A percentile compares a stretch with the other conserved stretches of the same genome.
Evolutionary conservation across 352 stramenopile genomes (phyloP).

Genomic region (Phytopythium mirpurense): DNA sequence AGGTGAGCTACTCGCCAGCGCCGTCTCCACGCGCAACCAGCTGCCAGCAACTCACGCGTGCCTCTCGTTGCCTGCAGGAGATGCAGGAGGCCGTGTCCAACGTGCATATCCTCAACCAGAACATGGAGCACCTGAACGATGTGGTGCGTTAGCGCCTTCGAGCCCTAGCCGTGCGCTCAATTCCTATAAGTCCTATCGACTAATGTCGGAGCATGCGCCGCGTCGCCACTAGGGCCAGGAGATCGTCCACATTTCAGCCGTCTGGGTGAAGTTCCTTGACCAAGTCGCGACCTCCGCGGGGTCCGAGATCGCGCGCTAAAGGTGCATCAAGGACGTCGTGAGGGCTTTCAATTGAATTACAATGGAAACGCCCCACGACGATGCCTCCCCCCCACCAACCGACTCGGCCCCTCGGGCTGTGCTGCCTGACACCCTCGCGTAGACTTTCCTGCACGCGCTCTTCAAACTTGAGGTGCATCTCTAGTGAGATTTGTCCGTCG

Average conservation of each 20-base stretch:
- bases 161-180: not conserved
- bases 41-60: not conserved
- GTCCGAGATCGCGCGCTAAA: slow-evolving; percentile 31
- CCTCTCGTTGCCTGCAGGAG: slow-evolving; percentile 26
- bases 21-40: too few relatives aligned
- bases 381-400: slow-evolving; percentile 13
- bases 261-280: slow-evolving; percentile 70
- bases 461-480: slow-evolving; percentile 54
- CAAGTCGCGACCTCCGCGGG: slow-evolving; percentile 29
- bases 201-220: not conserved
- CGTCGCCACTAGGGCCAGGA: slow-evolving; percentile 54
- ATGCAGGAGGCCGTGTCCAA: slow-evolving; percentile 81
- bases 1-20: slow-evolving; percentile 22
- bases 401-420: slow-evolving; percentile 21
- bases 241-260: slow-evolving; percentile 62
- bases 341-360: not conserved
- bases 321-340: not conserved
- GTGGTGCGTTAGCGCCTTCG: slow-evolving; percentile 33
- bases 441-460: slow-evolving; percentile 44
- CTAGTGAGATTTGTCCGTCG: slow-evolving; percentile 35
- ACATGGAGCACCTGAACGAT: slow-evolving; percentile 78
- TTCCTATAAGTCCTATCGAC: too few relatives aligned
- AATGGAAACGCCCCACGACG: too few relatives aligned
- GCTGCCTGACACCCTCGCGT: slow-evolving; percentile 25
- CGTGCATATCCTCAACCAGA: slow-evolving; percentile 76